Evolutionary conservation across 108 stramenopile genomes (phyloP), one percentile per base, ranked within the genome.

Genomic region (Skeletonema potamos): DNA sequence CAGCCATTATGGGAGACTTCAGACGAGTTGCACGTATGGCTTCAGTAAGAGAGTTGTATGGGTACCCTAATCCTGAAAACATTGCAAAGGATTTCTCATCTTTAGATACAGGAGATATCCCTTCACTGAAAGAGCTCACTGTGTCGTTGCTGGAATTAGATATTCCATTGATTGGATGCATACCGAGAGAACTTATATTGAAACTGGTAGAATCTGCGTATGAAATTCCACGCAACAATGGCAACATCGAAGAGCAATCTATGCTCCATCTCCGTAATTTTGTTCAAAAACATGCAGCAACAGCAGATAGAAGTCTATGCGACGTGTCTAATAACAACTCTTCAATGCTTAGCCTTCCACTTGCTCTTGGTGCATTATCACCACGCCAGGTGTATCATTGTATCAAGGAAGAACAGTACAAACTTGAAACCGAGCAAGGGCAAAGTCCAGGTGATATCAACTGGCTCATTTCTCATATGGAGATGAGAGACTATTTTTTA

Each of bases 401-500:
- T 33, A 69, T 71, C 29, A 34, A 67, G 81, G 29, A 65, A 20
- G 54, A 77, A 64, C 70, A 81, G 56, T 17, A 57, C 43, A 37
- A 62, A 62, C 43, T 54, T 65, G 66, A 68, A 60, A 30, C 27
- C 54, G 18, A 58, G 44, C 62, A 64, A 32, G 37, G 56, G 48
- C 28, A 43, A 10, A 58, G 18, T 29, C 36, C 36, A 7, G 48
- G 17, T 22, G 78, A 79, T 64, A 63, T 74, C 7, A 62, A 69
- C 46, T 90, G 89, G 89, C 60, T 90, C 44, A 58, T 81, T 0
- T 82, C 76, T 37, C 87, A 90, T 64, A 77, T 90, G 85, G 83
- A 83, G 39, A 90, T 90, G 87, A 70, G 87, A n/a, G 87, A 90
- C 48, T 90, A 78, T 59, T 90, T 90, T 56, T 41, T 90, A 37